Conservation (phyloP, 352 stramenopile genomes). For the Thraustotheca clavata region DNA sequence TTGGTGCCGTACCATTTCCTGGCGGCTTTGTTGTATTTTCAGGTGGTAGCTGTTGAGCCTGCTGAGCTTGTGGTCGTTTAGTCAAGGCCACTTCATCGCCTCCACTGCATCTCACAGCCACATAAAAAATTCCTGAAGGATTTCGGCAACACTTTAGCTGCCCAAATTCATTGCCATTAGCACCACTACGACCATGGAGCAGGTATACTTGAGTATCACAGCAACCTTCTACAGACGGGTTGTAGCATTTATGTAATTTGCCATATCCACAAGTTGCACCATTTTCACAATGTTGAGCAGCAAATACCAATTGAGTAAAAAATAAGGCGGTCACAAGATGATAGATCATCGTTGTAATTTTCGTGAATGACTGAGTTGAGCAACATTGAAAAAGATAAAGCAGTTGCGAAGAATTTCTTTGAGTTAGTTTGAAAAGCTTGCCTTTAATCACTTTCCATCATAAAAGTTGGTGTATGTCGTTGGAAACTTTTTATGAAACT, state of each 20-base stretch:
- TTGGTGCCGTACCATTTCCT: too few species aligned
- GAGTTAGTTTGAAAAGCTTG: background rate
- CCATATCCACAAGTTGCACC: background rate
- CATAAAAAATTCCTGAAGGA: background rate
- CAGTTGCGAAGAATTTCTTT: background rate
- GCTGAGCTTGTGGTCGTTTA: background rate
- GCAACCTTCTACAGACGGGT: background rate
- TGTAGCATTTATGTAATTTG: background rate
- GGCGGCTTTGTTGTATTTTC: too few species aligned
- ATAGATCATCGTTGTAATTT: background rate
- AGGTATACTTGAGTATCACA: background rate
- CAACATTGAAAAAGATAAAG: background rate
- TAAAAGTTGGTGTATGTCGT: too few species aligned
- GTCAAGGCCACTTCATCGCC: background rate
- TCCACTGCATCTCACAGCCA: background rate
- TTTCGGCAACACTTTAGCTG: background rate
- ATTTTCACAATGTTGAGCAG: background rate
- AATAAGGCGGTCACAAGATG: background rate
- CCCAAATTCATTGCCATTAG: background rate
- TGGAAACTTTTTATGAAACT: too few species aligned
- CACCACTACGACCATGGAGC: background rate
- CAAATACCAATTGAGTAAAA: background rate
- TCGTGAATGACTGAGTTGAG: background rate
- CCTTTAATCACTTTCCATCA: too few species aligned
- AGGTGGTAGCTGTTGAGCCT: background rate